phyloP scores from a whole-genome alignment of 805 yeast genomes.

The Metschnikowia proteae region DNA sequence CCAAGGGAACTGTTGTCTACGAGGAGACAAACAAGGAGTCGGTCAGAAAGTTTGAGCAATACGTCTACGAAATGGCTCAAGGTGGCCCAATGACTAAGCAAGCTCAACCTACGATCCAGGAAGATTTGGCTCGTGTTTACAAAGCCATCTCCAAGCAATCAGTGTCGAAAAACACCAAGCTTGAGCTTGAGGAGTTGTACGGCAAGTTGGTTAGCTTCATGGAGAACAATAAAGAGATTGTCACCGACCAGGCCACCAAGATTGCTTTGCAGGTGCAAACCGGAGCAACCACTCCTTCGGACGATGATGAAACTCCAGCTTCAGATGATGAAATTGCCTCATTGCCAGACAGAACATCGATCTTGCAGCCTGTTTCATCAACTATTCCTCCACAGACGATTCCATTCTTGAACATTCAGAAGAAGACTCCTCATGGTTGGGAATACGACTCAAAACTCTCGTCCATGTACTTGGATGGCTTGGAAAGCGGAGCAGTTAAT shows the following conservation, averaged over 20 bases:
- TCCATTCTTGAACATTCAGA: slow-evolving; percentile 92
- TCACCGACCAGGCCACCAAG: slow-evolving; percentile 59
- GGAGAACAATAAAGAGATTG: slow-evolving; percentile 67
- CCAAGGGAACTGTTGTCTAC: slow-evolving; percentile 82
- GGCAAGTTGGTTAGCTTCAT: slow-evolving; percentile 67
- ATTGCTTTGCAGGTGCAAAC: slow-evolving; percentile 40
- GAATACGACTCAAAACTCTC: slow-evolving; percentile 77
- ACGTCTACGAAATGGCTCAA: slow-evolving; percentile 92
- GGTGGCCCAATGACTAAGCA: slow-evolving; percentile 82
- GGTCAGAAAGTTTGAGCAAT: slow-evolving; percentile 91
- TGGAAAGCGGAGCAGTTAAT: slow-evolving; percentile 90
- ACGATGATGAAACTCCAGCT: slow-evolving; percentile 30
- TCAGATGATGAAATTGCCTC: slow-evolving; percentile 80
- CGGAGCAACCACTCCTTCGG: slow-evolving; percentile 44
- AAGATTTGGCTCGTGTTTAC: slow-evolving; percentile 80
- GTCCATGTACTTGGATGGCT: slow-evolving; percentile 76
- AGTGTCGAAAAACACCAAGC: slow-evolving; percentile 55
- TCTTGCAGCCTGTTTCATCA: slow-evolving; percentile 69
- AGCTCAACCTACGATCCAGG: slow-evolving; percentile 70
- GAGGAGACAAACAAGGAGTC: slow-evolving; percentile 84
- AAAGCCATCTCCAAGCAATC: slow-evolving; percentile 72
- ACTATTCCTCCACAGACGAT: slow-evolving; percentile 77
- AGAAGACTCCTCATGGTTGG: slow-evolving; percentile 77
- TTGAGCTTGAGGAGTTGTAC: slow-evolving; percentile 69
- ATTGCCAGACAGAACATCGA: slow-evolving; percentile 67